Conservation (phyloP, 2,329 filamentous ascomycete species). For the Pseudogymnoascus sp. region DNA sequence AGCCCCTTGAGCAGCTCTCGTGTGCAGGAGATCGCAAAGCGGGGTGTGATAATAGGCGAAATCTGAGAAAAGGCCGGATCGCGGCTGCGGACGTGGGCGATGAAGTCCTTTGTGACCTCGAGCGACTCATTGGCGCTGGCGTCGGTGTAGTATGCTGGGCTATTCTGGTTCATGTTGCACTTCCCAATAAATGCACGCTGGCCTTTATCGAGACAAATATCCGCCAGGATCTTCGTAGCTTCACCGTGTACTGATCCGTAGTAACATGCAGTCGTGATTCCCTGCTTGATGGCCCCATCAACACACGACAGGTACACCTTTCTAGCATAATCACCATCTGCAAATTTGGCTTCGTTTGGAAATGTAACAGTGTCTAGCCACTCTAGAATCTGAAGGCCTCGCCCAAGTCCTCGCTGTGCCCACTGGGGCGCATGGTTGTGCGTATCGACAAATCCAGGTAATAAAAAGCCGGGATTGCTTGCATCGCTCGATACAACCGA, state of each 20-base stretch:
- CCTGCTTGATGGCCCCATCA: constrained; percentile 70
- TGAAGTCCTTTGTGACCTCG: constrained; percentile 29
- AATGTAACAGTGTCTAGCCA: constrained; percentile 60
- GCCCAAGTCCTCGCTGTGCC: constrained; percentile 34
- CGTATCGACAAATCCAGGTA: constrained; percentile 44
- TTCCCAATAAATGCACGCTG: constrained; percentile 84
- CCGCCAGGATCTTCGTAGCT: constrained; percentile 78
- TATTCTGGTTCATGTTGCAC: constrained; percentile 62
- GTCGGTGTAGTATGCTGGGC: constrained; percentile 50
- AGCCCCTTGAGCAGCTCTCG: constrained; percentile 47
- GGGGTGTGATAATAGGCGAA: constrained; percentile 35
- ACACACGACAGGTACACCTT: constrained; percentile 71
- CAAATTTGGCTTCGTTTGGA: constrained; percentile 60
- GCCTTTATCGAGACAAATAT: constrained; percentile 68
- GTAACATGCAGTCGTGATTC: constrained; percentile 85
- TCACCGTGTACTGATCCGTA: constrained; percentile 80
- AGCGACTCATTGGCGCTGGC: constrained; percentile 41
- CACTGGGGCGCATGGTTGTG: constrained; percentile 61
- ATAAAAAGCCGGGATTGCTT: not conserved
- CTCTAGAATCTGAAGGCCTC: constrained; percentile 37
- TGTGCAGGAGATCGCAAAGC: constrained; percentile 54
- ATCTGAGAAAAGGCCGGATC: constrained; percentile 42
- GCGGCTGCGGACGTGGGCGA: not conserved
- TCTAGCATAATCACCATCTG: constrained; percentile 51
- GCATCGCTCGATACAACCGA: not conserved